A percentile compares a stretch with the other conserved stretches of the same genome.
These are phyloP conservation scores for Tylopilus cervinicoccineus DNA, from an alignment of 768 basidiomycete species.

Conservation along the genomic window DNA sequence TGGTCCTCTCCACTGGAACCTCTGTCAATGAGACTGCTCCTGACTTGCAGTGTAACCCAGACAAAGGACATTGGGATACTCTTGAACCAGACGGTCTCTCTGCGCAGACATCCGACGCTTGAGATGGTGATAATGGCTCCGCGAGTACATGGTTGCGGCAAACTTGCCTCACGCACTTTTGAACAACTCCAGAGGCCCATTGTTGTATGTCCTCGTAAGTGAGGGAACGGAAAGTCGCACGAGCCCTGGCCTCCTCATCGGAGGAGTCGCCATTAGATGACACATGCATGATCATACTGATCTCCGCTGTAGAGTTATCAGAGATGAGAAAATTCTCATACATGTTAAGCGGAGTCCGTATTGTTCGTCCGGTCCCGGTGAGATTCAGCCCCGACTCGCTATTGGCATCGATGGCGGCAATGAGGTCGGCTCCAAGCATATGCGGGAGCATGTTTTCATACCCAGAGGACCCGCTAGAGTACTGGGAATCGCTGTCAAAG, in stretches of 20 bases:
- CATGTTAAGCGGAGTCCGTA: not conserved
- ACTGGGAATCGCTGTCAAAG: slow-evolving; percentile 16
- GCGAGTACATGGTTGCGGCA: slow-evolving; percentile 4
- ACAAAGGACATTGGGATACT: slow-evolving; percentile 21
- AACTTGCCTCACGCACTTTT: slow-evolving; percentile 20
- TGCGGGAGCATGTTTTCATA: slow-evolving; percentile 21
- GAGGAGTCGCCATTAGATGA: slow-evolving; percentile 12
- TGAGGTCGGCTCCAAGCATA: slow-evolving; percentile 26
- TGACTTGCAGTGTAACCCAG: slow-evolving; percentile 24
- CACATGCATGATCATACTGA: slow-evolving; percentile 21
- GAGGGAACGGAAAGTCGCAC: slow-evolving; percentile 12
- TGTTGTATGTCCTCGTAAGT: slow-evolving; percentile 23
- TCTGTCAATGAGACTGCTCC: not conserved
- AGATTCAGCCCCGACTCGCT: slow-evolving; percentile 23
- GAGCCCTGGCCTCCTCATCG: slow-evolving; percentile 4
- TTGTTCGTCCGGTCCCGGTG: not conserved
- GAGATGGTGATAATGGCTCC: slow-evolving; percentile 24
- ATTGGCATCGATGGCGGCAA: slow-evolving; percentile 26
- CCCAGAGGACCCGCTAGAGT: slow-evolving; percentile 19
- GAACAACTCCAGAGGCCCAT: slow-evolving; percentile 25
- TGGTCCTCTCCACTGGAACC: not conserved
- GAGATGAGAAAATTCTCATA: slow-evolving; percentile 11
- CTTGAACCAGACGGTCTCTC: slow-evolving; percentile 22
- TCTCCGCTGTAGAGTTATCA: slow-evolving; percentile 15
- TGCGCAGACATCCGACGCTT: slow-evolving; percentile 25